These are phyloP conservation scores for Fraxinus paxiana DNA, from an alignment of 305 asterid genomes.

Conservation along the genomic window DNA sequence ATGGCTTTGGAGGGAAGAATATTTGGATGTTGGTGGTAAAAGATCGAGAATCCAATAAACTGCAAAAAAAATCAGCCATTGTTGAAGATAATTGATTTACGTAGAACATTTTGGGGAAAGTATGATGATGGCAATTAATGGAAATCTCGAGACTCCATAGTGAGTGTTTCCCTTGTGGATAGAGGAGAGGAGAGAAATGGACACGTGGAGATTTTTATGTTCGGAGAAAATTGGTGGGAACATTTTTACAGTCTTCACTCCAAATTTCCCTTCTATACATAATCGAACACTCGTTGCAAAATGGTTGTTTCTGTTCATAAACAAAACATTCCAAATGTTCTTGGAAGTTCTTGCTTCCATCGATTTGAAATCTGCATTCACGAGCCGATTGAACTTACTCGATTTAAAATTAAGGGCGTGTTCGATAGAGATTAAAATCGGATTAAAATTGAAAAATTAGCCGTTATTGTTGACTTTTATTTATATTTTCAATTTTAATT, in stretches of 20 bases:
- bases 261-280: not conserved
- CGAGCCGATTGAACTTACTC: not conserved
- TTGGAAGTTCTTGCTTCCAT: not conserved
- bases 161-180: not conserved
- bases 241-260: not conserved
- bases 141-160: not conserved
- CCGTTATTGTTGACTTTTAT: too few relatives aligned
- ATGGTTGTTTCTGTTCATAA: not conserved
- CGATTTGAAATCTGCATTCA: not conserved
- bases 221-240: not conserved
- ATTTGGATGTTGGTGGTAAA: conserved; percentile 24
- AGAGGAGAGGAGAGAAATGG: not conserved
- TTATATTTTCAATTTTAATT: too few relatives aligned
- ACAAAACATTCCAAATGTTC: not conserved
- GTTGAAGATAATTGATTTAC: conserved; percentile 3
- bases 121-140: not conserved
- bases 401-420: not conserved
- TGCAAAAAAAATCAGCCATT: conserved; percentile 53
- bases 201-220: not conserved
- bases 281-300: not conserved
- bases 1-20: conserved; percentile 24
- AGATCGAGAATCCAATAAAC: conserved; percentile 33
- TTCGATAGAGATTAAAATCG: too few relatives aligned
- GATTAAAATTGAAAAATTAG: too few relatives aligned
- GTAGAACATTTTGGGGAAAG: conserved; percentile 8